Evolutionary conservation across 768 basidiomycete genomes (phyloP).

Genomic region (Auriscalpium vulgare): DNA sequence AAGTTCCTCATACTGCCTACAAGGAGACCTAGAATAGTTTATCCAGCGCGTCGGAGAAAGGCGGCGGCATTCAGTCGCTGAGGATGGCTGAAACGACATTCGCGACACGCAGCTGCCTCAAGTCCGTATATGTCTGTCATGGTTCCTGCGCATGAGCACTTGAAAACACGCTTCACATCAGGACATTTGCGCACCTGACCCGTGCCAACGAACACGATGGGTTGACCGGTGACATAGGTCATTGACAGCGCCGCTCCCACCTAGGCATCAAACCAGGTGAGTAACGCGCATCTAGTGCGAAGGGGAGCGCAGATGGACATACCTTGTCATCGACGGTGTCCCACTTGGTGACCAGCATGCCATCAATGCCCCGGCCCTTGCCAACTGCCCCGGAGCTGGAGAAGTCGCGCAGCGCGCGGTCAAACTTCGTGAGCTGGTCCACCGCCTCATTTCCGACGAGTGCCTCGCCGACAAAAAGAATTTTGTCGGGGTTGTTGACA

Average conservation of each 20-base stretch:
- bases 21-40: no score
- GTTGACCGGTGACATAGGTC: slow-evolving; percentile 98
- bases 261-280: slow-evolving; percentile 30
- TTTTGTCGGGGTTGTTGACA: slow-evolving; percentile 93
- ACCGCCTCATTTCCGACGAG: slow-evolving; percentile 98
- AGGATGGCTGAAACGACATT: slow-evolving; percentile 94
- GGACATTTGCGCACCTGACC: slow-evolving; percentile 62
- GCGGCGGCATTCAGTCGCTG: slow-evolving; percentile 41
- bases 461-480: slow-evolving; percentile 97
- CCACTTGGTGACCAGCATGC: slow-evolving; percentile 98
- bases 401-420: slow-evolving; percentile 88
- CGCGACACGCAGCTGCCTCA: slow-evolving; percentile 80
- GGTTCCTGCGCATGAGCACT: background rate
- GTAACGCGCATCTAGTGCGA: background rate
- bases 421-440: slow-evolving; percentile 95
- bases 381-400: slow-evolving; percentile 58
- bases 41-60: no score
- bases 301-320: slow-evolving; percentile 15
- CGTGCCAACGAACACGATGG: slow-evolving; percentile 96
- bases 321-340: slow-evolving; percentile 98
- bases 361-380: slow-evolving; percentile 89
- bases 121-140: slow-evolving; percentile 87
- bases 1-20: no score
- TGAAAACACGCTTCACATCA: background rate
- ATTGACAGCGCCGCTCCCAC: slow-evolving; percentile 97